A percentile compares a stretch with the other conserved stretches of the same genome.
These are phyloP conservation scores for Agaricales sp. DNA, from an alignment of 1,284 basidiomycete species.

Conservation along the genomic window DNA sequence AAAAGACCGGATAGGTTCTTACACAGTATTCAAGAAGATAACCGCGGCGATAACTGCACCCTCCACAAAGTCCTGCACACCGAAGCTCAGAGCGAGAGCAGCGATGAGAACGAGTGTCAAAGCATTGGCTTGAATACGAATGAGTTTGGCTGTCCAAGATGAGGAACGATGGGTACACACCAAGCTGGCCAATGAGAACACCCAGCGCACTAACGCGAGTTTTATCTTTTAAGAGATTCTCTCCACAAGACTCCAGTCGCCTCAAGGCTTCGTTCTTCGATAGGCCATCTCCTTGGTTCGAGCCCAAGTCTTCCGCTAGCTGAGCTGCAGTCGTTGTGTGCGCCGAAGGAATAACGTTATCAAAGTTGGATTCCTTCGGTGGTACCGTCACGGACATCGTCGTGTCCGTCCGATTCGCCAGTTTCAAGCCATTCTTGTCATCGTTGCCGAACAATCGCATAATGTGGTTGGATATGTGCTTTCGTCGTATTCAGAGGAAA, in stretches of 20 bases:
- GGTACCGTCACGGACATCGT: slow-evolving; percentile 21
- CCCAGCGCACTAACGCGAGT: slow-evolving; percentile 21
- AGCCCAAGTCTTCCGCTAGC: slow-evolving; percentile 20
- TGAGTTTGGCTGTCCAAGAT: background rate
- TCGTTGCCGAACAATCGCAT: background rate
- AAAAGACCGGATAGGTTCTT: slow-evolving; percentile 4
- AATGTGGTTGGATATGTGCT: too few relatives aligned
- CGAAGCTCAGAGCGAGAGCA: slow-evolving; percentile 57
- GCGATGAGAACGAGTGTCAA: slow-evolving; percentile 34
- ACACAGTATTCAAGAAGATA: slow-evolving; percentile 40
- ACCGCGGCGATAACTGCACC: slow-evolving; percentile 57
- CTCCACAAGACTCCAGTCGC: slow-evolving; percentile 22
- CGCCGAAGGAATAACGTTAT: slow-evolving; percentile 18
- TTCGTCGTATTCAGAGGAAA: too few relatives aligned
- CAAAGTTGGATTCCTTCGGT: slow-evolving; percentile 19
- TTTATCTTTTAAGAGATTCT: slow-evolving; percentile 24
- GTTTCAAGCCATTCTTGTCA: slow-evolving; percentile 11
- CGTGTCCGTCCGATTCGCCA: slow-evolving; percentile 22
- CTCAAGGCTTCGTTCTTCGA: slow-evolving; percentile 23
- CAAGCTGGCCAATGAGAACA: slow-evolving; percentile 24
- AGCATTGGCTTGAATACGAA: slow-evolving; percentile 22
- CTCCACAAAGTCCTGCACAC: slow-evolving; percentile 51
- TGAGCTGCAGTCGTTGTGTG: slow-evolving; percentile 20
- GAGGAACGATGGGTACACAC: slow-evolving; percentile 13
- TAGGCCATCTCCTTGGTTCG: slow-evolving; percentile 20